Percentiles rank a stretch among this genome's conserved stretches.
Evolutionary conservation across 2,329 filamentous ascomycete species (phyloP).

Genomic region (Biscogniauxia mediterranea): DNA sequence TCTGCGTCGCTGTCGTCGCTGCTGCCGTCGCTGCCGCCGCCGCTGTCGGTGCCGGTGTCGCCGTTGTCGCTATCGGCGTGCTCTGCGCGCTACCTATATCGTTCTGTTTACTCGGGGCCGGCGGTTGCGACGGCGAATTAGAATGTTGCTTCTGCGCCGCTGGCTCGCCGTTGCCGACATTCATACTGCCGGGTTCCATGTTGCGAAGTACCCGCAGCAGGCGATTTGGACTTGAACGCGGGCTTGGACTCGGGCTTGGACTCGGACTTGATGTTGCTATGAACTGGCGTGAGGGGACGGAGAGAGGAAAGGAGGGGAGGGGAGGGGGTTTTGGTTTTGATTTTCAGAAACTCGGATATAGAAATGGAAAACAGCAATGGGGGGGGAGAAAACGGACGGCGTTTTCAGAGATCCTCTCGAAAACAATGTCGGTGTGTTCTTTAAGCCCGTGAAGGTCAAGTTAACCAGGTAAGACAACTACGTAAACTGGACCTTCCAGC

Average conservation of each 20-base stretch:
- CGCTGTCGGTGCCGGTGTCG: constrained; percentile 9
- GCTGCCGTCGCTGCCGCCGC: background rate
- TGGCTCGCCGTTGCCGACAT: constrained; percentile 11
- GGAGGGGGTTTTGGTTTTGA: background rate
- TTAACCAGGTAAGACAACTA: background rate
- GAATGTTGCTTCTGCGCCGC: constrained; percentile 12
- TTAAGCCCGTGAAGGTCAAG: background rate
- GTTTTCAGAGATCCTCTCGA: background rate
- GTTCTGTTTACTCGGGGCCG: constrained; percentile 11
- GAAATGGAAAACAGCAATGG: background rate
- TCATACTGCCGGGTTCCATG: constrained; percentile 15
- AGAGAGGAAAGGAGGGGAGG: background rate
- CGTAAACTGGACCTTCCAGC: background rate
- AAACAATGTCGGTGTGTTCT: background rate
- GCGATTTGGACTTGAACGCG: too few species aligned
- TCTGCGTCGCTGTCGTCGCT: background rate
- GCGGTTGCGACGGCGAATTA: constrained; percentile 19
- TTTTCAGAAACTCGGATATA: background rate
- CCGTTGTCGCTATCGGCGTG: constrained; percentile 8
- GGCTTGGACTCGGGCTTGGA: too few species aligned
- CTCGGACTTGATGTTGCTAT: background rate
- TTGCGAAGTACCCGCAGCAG: background rate
- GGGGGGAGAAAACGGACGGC: background rate
- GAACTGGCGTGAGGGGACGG: too few species aligned
- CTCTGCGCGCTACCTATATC: constrained; percentile 11